Percentiles rank a stretch among this genome's conserved stretches.
Conservation (phyloP, 495 filamentous ascomycete genomes). For the Aspergillus taichungensis region DNA sequence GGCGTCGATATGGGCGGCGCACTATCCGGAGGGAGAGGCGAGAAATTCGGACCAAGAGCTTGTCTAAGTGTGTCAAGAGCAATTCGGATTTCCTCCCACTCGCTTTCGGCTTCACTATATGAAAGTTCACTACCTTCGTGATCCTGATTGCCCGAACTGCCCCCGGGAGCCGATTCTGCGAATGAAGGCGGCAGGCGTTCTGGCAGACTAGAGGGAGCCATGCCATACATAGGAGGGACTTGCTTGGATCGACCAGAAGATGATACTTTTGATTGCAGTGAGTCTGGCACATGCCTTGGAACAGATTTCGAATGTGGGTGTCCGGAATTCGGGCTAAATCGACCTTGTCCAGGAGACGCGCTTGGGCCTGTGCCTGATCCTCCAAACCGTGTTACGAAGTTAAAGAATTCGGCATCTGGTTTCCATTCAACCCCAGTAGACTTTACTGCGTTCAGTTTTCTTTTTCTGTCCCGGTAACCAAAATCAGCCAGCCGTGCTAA, state of each 20-base stretch:
- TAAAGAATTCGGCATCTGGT: constrained; percentile 43
- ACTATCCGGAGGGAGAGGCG: constrained; percentile 66
- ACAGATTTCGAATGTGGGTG: neutral
- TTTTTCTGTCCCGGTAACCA: constrained; percentile 61
- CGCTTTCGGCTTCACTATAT: constrained; percentile 59
- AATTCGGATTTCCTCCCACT: constrained; percentile 67
- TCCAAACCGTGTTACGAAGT: constrained; percentile 35
- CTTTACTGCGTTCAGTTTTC: constrained; percentile 55
- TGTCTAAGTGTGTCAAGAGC: constrained; percentile 59
- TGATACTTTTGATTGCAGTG: constrained; percentile 2
- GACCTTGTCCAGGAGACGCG: constrained; percentile 7
- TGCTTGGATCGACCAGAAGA: constrained; percentile 2
- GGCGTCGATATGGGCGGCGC: constrained; percentile 55
- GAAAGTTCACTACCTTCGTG: constrained; percentile 46
- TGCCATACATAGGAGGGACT: constrained; percentile 43
- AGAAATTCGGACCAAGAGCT: constrained; percentile 66
- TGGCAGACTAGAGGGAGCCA: constrained; percentile 38
- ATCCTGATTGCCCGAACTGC: constrained; percentile 12
- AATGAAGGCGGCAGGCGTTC: constrained; percentile 35
- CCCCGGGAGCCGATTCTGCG: constrained; percentile 12
- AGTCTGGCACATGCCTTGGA: neutral
- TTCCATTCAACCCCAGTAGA: constrained; percentile 48
- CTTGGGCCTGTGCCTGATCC: constrained; percentile 20
- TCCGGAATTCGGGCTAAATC: constrained; percentile 7
- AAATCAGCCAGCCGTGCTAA: constrained; percentile 79